Percentiles rank a stretch among this genome's conserved stretches.
Conservation (phyloP, 148 eudicot genomes). For the Euryodendron excelsum region DNA sequence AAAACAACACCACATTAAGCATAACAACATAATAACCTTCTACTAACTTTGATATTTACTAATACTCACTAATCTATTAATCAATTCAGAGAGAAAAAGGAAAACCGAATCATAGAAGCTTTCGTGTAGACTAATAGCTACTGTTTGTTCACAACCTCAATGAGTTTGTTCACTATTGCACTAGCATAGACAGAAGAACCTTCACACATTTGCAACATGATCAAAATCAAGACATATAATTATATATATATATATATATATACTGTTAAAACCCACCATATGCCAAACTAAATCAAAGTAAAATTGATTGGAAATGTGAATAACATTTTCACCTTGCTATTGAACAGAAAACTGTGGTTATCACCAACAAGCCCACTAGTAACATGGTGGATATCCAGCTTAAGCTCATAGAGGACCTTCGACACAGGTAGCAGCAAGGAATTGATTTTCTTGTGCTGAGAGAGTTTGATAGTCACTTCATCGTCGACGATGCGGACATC, state of each 20-base stretch:
- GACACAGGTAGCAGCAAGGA: slow-evolving; percentile 71
- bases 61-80: no score
- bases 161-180: slow-evolving; percentile 83
- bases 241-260: no score
- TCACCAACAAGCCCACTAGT: slow-evolving; percentile 96
- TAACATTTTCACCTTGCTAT: slow-evolving; percentile 58
- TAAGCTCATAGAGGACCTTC: slow-evolving; percentile 73
- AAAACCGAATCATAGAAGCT: no score
- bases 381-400: slow-evolving; percentile 84
- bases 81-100: no score
- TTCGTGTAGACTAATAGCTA: no score
- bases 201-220: slow-evolving; percentile 65
- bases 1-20: no score
- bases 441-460: slow-evolving; percentile 76
- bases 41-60: no score
- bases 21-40: no score
- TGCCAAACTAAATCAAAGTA: no score
- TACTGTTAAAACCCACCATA: no score
- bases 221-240: background rate
- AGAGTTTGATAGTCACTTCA: slow-evolving; percentile 85
- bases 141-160: no score
- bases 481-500: slow-evolving; percentile 86
- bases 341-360: slow-evolving; percentile 80
- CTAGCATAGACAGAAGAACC: slow-evolving; percentile 93
- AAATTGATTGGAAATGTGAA: no score